These are phyloP conservation scores for Afroboletus lepidellus DNA, from an alignment of 1,284 basidiomycete species.

Conservation along the genomic window DNA sequence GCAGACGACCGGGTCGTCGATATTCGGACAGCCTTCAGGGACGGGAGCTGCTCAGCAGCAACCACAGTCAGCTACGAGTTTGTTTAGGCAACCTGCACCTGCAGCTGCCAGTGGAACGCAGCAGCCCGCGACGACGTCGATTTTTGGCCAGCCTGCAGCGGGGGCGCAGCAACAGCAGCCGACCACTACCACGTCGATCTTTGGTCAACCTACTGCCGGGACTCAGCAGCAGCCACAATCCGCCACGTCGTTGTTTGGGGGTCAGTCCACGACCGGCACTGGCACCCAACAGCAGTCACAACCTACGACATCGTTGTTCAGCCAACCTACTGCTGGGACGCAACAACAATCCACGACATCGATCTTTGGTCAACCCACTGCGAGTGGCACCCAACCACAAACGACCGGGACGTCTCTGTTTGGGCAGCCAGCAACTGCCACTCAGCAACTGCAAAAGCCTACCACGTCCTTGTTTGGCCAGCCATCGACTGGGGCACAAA, in stretches of 20 bases:
- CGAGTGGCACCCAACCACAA: slow-evolving; percentile 21
- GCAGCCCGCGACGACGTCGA: slow-evolving; percentile 11
- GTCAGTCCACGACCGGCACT: slow-evolving; percentile 13
- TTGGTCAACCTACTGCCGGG: slow-evolving; percentile 19
- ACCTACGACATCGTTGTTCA: slow-evolving; percentile 36
- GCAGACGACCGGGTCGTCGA: slow-evolving; percentile 13
- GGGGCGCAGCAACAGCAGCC: slow-evolving; percentile 17
- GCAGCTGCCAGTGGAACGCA: slow-evolving; percentile 9
- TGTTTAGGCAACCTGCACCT: slow-evolving; percentile 22
- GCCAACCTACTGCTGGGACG: slow-evolving; percentile 28
- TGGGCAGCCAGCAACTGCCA: slow-evolving; percentile 20
- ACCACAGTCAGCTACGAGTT: slow-evolving; percentile 9
- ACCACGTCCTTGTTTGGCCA: slow-evolving; percentile 28
- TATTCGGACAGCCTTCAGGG: slow-evolving; percentile 23
- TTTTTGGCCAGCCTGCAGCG: slow-evolving; percentile 26
- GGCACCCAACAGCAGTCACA: slow-evolving; percentile 17
- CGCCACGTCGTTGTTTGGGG: slow-evolving; percentile 37
- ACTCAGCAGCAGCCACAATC: slow-evolving; percentile 22
- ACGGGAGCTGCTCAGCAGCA: slow-evolving; percentile 2
- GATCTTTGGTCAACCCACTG: slow-evolving; percentile 36
- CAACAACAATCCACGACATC: slow-evolving; percentile 24
- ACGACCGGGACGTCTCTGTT: slow-evolving; percentile 25
- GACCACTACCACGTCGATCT: slow-evolving; percentile 14
- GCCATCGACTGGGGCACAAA: slow-evolving; percentile 16
- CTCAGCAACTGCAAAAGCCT: slow-evolving; percentile 30